Evolutionary conservation across 192 early-diverging fungal species (phyloP).

Genomic region (Backusella parvicylindrica): DNA sequence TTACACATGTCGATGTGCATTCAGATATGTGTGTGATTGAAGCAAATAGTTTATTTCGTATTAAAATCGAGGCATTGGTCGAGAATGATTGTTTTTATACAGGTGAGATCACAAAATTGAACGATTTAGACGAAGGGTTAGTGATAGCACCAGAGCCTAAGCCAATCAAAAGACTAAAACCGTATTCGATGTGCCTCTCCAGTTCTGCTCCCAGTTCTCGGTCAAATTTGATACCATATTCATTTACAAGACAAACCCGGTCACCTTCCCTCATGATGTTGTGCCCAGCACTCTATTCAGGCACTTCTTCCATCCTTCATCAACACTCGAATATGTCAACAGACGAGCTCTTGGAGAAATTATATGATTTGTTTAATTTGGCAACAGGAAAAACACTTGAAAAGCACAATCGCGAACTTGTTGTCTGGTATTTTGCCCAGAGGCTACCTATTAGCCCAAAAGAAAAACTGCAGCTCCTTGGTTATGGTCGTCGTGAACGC

Average conservation of each 20-base stretch:
- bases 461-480: neutral
- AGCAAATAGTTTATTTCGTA: constrained; percentile 41
- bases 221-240: neutral
- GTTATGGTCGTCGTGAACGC: neutral
- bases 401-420: neutral
- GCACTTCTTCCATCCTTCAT: neutral
- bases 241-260: neutral
- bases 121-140: constrained; percentile 26
- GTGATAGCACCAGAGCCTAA: neutral
- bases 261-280: neutral
- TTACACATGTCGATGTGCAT: constrained; percentile 36
- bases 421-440: neutral
- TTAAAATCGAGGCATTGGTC: constrained; percentile 30
- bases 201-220: neutral
- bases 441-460: neutral
- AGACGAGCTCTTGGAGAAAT: neutral
- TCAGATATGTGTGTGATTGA: constrained; percentile 48
- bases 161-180: neutral
- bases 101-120: constrained; percentile 39
- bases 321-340: neutral
- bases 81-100: constrained; percentile 40
- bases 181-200: neutral
- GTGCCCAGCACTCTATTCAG: neutral
- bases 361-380: neutral
- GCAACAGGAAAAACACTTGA: neutral